phyloP scores from a whole-genome alignment of 2,329 filamentous ascomycete species.

The Apiospora hydei region DNA sequence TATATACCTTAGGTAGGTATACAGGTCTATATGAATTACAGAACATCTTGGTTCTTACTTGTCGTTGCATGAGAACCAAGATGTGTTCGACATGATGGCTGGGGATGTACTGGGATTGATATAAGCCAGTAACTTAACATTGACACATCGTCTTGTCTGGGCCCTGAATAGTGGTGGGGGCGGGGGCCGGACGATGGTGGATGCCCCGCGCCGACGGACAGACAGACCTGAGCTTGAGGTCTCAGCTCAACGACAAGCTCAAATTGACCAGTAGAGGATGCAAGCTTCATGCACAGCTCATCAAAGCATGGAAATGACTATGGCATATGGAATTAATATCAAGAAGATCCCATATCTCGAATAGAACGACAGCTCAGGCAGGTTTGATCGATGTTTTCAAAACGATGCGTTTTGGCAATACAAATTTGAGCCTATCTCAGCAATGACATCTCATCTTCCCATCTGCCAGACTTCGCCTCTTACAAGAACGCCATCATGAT shows the following conservation, averaged over 20 bases:
- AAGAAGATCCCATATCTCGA: no score
- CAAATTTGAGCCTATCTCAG: background rate
- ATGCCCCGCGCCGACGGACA: background rate
- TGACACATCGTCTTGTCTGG: no score
- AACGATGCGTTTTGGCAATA: background rate
- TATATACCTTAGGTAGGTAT: no score
- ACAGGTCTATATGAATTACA: no score
- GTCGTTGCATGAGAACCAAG: no score
- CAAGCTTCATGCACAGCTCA: background rate
- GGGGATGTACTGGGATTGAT: no score
- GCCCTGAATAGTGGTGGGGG: background rate
- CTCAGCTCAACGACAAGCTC: background rate
- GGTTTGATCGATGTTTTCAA: background rate
- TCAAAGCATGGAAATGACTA: background rate
- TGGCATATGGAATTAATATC: no score
- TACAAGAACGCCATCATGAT: conserved; percentile 57
- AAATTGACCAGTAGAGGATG: background rate
- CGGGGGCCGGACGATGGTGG: background rate
- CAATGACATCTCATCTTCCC: background rate
- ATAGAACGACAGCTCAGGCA: background rate
- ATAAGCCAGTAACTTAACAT: no score
- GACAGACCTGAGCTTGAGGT: background rate
- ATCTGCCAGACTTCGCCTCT: background rate
- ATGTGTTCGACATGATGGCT: no score
- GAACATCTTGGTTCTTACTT: no score